Conservation (phyloP, 2,329 filamentous ascomycete species). For the Periconia digitata region DNA sequence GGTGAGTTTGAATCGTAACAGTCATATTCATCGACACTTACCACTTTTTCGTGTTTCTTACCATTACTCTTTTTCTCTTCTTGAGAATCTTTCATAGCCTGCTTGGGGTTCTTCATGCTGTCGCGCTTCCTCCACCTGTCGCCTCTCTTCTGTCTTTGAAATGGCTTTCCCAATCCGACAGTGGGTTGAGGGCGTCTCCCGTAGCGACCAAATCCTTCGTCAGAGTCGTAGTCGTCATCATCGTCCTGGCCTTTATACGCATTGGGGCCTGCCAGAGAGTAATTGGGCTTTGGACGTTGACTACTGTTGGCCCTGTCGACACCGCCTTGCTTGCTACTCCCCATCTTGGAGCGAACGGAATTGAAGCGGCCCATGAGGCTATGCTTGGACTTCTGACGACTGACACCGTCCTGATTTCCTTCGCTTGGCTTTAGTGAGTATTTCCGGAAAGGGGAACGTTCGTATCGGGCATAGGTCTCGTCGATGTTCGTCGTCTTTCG, state of each 20-base stretch:
- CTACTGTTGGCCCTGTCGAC: neutral
- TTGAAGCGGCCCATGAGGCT: constrained; percentile 9
- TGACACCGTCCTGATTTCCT: constrained; percentile 1
- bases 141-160: constrained; percentile 6
- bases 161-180: constrained; percentile 6
- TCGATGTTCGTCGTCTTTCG: constrained; percentile 1
- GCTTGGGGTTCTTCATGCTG: constrained; percentile 1
- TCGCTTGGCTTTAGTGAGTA: constrained; percentile 6
- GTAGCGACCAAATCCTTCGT: constrained; percentile 8
- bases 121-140: constrained; percentile 4
- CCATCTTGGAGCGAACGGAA: constrained; percentile 5
- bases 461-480: constrained; percentile 9
- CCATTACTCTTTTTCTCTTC: constrained; percentile 4
- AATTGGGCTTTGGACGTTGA: constrained; percentile 3
- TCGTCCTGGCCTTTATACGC: constrained; percentile 3
- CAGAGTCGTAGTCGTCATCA: constrained; percentile 7
- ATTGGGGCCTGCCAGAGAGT: constrained; percentile 7
- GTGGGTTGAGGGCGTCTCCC: constrained; percentile 2
- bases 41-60: neutral
- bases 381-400: neutral
- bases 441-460: constrained; percentile 5
- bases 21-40: too few relatives aligned
- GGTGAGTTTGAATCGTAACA: neutral
- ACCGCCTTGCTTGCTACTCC: neutral
- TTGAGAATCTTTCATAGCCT: neutral